Evolutionary conservation across 805 yeast genomes (phyloP), one percentile per base, ranked within the genome.

Genomic region (Millerozyma acaciae): DNA sequence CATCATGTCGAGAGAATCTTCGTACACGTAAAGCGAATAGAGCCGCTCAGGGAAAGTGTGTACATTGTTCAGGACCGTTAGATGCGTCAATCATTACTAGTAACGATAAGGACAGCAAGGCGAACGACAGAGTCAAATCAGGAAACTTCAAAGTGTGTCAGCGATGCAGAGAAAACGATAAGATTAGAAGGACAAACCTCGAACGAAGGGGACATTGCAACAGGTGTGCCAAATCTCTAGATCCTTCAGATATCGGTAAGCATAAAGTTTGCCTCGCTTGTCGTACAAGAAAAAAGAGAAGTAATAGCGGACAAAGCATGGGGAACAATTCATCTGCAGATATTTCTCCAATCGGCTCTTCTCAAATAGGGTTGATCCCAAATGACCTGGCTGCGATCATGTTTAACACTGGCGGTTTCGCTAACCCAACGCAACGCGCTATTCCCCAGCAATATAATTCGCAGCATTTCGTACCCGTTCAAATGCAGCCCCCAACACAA

Each of bases 11-110:
- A 26, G 66, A 62, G 43, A 68, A 70, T 24, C 57, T 79, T 20
- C 60, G 85, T 40, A 58, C 69, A 2, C 59, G 77, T 29, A 80
- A 80, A 47, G 76, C 77, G 1, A 68, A 65, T 33, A 60, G 86
- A 25, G 81, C 76, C 5, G 75, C 76, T 8, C 71, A 68, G 42
- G 85, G 86, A 1, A 71, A 70, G 45, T 80, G 86, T 57, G 82
- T 80, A 10, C 85, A 80, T 48, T 80, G 86, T 40, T 65, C 78
- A 1, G 83, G 84, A 2, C 77, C 79, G 6, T 51, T 67, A 5
- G 68, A 64, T 35, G 61, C 70, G 1, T 59, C 63, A 34, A 61
- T 65, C 18, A 53, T 62, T 19, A 50, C 58, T 10, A 56, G 51
- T 16, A 60, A 56, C 19, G 50, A 44, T 8, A 45, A 45, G 28